phyloP scores from a whole-genome alignment of 1,139 yeast genomes.

The Meyerozyma athensensis region DNA sequence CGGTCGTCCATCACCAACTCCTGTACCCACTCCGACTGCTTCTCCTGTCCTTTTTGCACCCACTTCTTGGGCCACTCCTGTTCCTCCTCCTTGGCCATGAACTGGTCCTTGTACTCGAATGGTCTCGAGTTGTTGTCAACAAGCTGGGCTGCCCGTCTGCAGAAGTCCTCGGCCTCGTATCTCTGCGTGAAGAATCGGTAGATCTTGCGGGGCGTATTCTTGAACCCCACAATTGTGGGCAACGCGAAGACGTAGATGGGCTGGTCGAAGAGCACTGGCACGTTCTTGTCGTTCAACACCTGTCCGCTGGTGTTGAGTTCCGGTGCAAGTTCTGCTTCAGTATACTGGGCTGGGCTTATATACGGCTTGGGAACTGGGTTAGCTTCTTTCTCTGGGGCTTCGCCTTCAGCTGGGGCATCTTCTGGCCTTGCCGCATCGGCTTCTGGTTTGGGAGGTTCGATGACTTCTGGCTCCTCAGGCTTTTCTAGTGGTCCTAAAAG shows the following conservation, averaged over 20 bases:
- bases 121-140: conserved; percentile 55
- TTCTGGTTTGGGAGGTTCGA: conserved; percentile 2
- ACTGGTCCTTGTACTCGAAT: conserved; percentile 51
- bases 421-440: conserved; percentile 14
- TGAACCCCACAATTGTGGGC: conserved; percentile 74
- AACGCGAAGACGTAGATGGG: conserved; percentile 71
- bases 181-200: conserved; percentile 77
- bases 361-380: conserved; percentile 60
- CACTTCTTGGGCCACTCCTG: conserved; percentile 86
- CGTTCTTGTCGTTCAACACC: conserved; percentile 28
- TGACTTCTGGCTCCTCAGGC: conserved; percentile 32
- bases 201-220: conserved; percentile 69
- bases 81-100: conserved; percentile 66
- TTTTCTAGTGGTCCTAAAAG: conserved; percentile 82
- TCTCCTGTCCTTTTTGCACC: conserved; percentile 68
- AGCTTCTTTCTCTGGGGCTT: conserved; percentile 24
- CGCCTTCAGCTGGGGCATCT: conserved; percentile 10
- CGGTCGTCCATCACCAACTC: conserved; percentile 69
- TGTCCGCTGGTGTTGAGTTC: conserved; percentile 41
- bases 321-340: conserved; percentile 51
- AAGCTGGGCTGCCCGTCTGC: conserved; percentile 55
- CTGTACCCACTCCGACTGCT: conserved; percentile 84
- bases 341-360: conserved; percentile 54
- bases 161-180: conserved; percentile 64
- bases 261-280: conserved; percentile 65